Conservation (phyloP, 1,139 yeast species). For the Geotrichum klebahnii region DNA sequence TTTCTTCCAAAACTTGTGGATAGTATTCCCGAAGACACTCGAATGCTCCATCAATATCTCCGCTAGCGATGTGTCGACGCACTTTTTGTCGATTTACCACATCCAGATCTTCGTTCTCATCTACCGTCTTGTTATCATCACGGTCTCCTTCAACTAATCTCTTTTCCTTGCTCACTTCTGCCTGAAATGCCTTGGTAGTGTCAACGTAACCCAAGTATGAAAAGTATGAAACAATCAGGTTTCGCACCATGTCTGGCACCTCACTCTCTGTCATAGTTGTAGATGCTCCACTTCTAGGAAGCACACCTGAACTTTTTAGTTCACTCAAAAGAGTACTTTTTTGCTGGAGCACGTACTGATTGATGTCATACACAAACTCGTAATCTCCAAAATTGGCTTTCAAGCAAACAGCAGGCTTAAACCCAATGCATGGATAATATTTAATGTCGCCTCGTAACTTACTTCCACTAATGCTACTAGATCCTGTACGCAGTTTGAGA, state of each 20-base stretch:
- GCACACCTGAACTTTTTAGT: conserved; percentile 22
- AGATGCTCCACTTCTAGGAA: background rate
- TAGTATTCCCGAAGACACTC: conserved; percentile 45
- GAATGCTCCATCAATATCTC: conserved; percentile 50
- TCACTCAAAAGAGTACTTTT: conserved; percentile 33
- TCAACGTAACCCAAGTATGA: conserved; percentile 69
- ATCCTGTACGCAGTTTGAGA: conserved; percentile 25
- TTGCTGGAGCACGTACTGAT: conserved; percentile 54
- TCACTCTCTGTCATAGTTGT: conserved; percentile 26
- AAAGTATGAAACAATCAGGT: conserved; percentile 63
- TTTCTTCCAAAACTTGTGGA: conserved; percentile 45
- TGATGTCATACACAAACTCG: conserved; percentile 69
- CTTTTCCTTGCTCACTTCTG: conserved; percentile 32
- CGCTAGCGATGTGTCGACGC: conserved; percentile 45
- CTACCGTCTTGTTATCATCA: conserved; percentile 9
- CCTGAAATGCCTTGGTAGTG: conserved; percentile 58
- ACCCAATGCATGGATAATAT: conserved; percentile 50
- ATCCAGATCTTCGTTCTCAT: conserved; percentile 20
- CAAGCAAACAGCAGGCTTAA: conserved; percentile 46
- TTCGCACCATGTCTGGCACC: conserved; percentile 46
- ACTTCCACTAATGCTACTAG: background rate
- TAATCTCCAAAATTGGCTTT: conserved; percentile 67
- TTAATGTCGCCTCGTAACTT: conserved; percentile 29
- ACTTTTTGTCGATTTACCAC: conserved; percentile 51
- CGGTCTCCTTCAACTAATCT: background rate